phyloP scores from a whole-genome alignment of 345 rosid genomes.

The Eucalyptus regnans region DNA sequence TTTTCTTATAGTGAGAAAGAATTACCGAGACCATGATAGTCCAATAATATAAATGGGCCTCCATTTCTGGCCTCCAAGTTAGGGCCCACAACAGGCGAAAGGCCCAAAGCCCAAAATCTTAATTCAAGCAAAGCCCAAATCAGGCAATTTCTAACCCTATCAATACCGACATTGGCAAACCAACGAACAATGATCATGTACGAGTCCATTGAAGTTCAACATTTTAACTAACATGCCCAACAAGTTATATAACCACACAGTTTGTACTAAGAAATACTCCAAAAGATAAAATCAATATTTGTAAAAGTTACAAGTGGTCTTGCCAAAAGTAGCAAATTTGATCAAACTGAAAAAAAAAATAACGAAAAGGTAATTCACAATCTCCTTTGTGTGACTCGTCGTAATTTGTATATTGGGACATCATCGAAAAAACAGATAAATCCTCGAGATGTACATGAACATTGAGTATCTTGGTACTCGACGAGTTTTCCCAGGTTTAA shows the following conservation, averaged over 20 bases:
- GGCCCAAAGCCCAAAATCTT: neutral
- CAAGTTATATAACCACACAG: neutral
- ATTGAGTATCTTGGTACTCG: neutral
- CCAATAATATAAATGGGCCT: neutral
- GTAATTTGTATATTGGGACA: neutral
- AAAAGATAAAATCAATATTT: neutral
- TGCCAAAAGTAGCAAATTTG: neutral
- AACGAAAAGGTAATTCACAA: neutral
- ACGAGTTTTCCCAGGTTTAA: neutral
- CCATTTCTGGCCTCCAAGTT: neutral
- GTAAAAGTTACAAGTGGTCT: neutral
- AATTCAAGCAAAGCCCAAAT: neutral
- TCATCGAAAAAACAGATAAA: neutral
- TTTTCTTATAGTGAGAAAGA: neutral
- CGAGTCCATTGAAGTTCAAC: neutral
- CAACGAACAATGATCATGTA: neutral
- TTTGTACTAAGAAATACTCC: neutral
- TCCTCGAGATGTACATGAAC: neutral
- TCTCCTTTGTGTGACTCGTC: neutral
- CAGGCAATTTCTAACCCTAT: neutral
- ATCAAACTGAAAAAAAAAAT: neutral
- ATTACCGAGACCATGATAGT: neutral
- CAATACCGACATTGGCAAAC: neutral
- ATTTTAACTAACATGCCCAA: neutral
- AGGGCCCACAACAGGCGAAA: neutral